Percentiles rank a stretch among this genome's conserved stretches.
Evolutionary conservation across 192 early-diverging fungal species (phyloP).

Genomic region (Dissophora globulifera): DNA sequence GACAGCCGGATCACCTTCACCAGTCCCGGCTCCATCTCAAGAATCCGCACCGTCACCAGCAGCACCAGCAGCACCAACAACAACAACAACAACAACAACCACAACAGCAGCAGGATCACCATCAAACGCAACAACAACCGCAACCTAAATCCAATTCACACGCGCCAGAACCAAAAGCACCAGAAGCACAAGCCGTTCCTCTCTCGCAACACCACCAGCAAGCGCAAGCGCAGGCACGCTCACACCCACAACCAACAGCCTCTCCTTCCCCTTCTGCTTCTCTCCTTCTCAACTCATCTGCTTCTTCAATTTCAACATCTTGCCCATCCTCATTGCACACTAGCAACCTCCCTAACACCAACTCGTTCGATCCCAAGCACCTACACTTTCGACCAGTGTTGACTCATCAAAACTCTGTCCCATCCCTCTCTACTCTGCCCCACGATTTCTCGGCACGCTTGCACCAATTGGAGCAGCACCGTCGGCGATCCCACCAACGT

Average conservation of each 20-base stretch:
- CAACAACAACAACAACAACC: neutral
- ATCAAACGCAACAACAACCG: neutral
- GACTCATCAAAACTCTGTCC: neutral
- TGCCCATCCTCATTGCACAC: neutral
- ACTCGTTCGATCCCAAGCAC: neutral
- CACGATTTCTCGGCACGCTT: neutral
- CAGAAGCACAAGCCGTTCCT: neutral
- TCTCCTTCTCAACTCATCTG: neutral
- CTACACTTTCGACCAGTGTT: neutral
- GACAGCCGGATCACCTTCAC: no score
- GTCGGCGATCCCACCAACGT: no score
- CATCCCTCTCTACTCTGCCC: neutral
- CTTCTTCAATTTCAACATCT: neutral
- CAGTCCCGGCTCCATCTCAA: no score
- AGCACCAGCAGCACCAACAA: neutral
- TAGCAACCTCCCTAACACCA: neutral
- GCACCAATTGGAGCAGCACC: constrained; percentile 4
- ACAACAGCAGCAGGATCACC: neutral
- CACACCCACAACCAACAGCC: neutral
- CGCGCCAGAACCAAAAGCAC: constrained; percentile 6
- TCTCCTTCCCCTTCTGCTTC: neutral
- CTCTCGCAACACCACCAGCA: neutral
- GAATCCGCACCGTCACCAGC: neutral
- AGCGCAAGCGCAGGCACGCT: neutral
- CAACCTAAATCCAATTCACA: constrained; percentile 7